phyloP scores from a whole-genome alignment of 2,329 filamentous ascomycete genomes.

The Trichoderma koningiopsis region DNA sequence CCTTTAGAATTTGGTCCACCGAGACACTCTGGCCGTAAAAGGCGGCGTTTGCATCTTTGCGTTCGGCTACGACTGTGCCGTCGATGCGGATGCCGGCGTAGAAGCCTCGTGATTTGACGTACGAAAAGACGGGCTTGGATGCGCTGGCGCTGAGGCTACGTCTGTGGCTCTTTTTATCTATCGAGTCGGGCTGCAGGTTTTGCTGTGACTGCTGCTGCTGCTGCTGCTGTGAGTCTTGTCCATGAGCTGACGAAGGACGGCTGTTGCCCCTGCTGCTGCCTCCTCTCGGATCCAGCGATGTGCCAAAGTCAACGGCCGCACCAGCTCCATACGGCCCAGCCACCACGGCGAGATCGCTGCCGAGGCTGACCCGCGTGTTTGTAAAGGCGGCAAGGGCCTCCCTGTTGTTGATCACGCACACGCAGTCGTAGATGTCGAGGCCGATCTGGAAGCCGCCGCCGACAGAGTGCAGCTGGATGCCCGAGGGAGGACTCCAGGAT shows the following conservation, averaged over 20 bases:
- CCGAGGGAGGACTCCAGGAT: slow-evolving; percentile 77
- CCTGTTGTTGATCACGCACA: slow-evolving; percentile 80
- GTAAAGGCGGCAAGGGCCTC: slow-evolving; percentile 78
- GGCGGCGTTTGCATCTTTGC: slow-evolving; percentile 82
- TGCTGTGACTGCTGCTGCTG: slow-evolving; percentile 22
- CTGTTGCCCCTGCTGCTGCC: background rate
- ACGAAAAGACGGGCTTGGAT: slow-evolving; percentile 56
- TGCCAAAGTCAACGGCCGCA: slow-evolving; percentile 65
- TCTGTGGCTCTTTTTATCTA: slow-evolving; percentile 35
- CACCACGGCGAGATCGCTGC: slow-evolving; percentile 75
- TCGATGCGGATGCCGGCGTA: slow-evolving; percentile 87
- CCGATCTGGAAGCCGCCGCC: slow-evolving; percentile 80
- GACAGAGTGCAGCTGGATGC: slow-evolving; percentile 78
- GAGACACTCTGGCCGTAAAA: slow-evolving; percentile 72
- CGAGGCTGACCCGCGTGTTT: slow-evolving; percentile 72
- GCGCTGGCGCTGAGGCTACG: slow-evolving; percentile 37
- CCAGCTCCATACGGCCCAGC: slow-evolving; percentile 72
- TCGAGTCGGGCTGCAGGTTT: slow-evolving; percentile 33
- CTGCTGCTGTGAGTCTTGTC: background rate
- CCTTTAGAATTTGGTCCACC: slow-evolving; percentile 52
- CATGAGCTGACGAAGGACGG: slow-evolving; percentile 7
- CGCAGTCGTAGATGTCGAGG: slow-evolving; percentile 86
- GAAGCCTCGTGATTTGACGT: slow-evolving; percentile 86
- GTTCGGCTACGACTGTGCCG: slow-evolving; percentile 82
- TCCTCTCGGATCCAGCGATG: slow-evolving; percentile 31